Base-by-base conservation (phyloP, 2,329 filamentous ascomycete genomes). In the Ophiostoma ulmi region DNA sequence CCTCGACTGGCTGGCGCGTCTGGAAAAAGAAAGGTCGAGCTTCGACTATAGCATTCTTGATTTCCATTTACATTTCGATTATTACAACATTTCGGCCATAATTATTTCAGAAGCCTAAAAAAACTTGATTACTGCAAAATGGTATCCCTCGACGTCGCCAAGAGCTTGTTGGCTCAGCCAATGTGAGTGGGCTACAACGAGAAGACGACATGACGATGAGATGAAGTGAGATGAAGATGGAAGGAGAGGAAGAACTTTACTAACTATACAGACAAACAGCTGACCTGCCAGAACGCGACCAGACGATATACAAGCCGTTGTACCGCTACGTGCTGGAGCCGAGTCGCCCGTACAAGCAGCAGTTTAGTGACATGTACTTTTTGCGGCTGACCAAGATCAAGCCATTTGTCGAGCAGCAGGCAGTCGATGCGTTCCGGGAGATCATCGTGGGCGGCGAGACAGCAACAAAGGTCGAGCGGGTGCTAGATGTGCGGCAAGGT, bases 361-460 rank as follows among this genome's bases (percentile, higher is more conserved):
- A 99, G 81, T 99, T 92, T 86, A 92, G 91, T 73, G 95, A 99
- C 80, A 94, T 98, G 88, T 99, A 99, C 84, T 99, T 97, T 78
- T 79, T 97, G 75, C 91, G 95, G 14, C 86, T 99, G 35, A 88
- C 92, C 52, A 91, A 91, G 80, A 87, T 99, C 78, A 97, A 94
- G 80, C 91, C 93, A 11, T 86, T 87, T 0, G 91, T 97, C 0
- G 92, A 97, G 75, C 80, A 86, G 73, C 85, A 91, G 68, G 94
- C 94, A 0, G 80, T 82, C 20, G 88, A 90, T 44, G 88, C 90
- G 7, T 99, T 95, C 93, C 85, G 87, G 66, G 90, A 87, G 69
- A 90, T 92, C 70, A 86, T 90, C 77, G 89, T 98, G 74, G 92
- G 87, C 7, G 91, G 88, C 52, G 88, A 97, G 78, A 83, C 83